Base-by-base conservation (phyloP, 371 early-diverging fungal species). In the Phascolomyces articulosus region DNA sequence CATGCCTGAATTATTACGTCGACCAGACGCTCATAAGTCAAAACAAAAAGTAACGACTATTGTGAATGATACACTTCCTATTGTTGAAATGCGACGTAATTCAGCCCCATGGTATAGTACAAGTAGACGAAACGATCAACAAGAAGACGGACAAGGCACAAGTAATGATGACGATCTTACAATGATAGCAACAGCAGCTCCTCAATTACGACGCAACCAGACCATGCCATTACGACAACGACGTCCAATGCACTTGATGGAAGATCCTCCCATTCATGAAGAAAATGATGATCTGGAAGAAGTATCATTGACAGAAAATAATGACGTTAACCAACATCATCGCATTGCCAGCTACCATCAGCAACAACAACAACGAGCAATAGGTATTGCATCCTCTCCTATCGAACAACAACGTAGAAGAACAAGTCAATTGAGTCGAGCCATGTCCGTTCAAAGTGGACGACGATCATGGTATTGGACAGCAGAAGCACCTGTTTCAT, bases 61-160 rank as follows among this genome's bases (percentile, higher is more conserved):
- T n/a, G 21, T 13, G n/a, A 21, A 34, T 18, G 57, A 23, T n/a
- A n/a, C n/a, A n/a, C n/a, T n/a, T 11, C 51, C 51, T n/a, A 40
- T 23, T 16, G 20, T 21, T 29, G 38, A 40, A 2, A 1, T 20
- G 16, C 31, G 57, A 38, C 57, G 57, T 29, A 57, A 40, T 20
- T 57, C 57, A 3, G 57, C 57, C 3, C 57, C 57, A 13, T 31
- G 57, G 40, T 40, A 23, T 21, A 57, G 40, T 57, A 34, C 34
- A 16, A 13, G 53, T 6, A 27, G 20, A 23, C 6, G 48, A 48
- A 23, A 48, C 18, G 13, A 27, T 48, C 23, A 48, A 20, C 20
- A 20, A 20, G 13, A 51, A 51, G 7, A 21, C 21, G 27, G 4
- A 1, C 7, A 23, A 51, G 10, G 23, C 0, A 13, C 4, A 21